Conservation (phyloP, 2,329 filamentous ascomycete genomes). For the Fusarium napiforme region DNA sequence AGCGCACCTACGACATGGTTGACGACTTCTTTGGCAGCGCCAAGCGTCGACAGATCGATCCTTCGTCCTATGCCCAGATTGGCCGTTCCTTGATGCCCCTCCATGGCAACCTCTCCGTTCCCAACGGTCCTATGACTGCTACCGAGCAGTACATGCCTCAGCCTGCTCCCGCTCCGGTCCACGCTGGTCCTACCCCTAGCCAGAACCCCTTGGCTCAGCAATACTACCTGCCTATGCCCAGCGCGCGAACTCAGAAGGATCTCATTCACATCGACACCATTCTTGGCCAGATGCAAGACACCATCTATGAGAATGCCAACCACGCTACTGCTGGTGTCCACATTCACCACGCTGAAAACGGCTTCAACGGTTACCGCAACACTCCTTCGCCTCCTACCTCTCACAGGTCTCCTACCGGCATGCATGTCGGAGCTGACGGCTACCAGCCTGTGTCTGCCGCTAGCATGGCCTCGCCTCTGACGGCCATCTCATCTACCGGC, state of each 20-base stretch:
- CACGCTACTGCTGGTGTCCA: constrained; percentile 84
- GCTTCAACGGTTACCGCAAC: constrained; percentile 67
- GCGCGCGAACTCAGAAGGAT: constrained; percentile 92
- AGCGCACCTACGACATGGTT: constrained; percentile 86
- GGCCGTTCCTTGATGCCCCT: constrained; percentile 87
- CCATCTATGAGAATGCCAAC: constrained; percentile 92
- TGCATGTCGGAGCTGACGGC: constrained; percentile 50
- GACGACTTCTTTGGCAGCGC: constrained; percentile 95
- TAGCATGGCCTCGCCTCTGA: constrained; percentile 71
- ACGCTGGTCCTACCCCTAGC: constrained; percentile 67
- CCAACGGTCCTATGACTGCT: constrained; percentile 59
- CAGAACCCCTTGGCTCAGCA: constrained; percentile 74
- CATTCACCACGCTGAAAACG: constrained; percentile 77
- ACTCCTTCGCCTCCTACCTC: constrained; percentile 63
- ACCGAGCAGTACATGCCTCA: constrained; percentile 66
- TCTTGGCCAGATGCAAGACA: constrained; percentile 94
- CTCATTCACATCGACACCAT: constrained; percentile 94
- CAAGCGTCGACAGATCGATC: constrained; percentile 91
- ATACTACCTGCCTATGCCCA: constrained; percentile 86
- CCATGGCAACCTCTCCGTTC: constrained; percentile 75
- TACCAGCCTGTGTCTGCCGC: constrained; percentile 60
- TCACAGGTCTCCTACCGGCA: constrained; percentile 50
- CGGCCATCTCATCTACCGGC: constrained; percentile 69
- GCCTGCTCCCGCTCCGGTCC: constrained; percentile 56
- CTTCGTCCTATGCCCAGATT: constrained; percentile 88